These are phyloP conservation scores for Phoma sp. DNA, from an alignment of 2,329 filamentous ascomycete genomes.

Conservation along the genomic window DNA sequence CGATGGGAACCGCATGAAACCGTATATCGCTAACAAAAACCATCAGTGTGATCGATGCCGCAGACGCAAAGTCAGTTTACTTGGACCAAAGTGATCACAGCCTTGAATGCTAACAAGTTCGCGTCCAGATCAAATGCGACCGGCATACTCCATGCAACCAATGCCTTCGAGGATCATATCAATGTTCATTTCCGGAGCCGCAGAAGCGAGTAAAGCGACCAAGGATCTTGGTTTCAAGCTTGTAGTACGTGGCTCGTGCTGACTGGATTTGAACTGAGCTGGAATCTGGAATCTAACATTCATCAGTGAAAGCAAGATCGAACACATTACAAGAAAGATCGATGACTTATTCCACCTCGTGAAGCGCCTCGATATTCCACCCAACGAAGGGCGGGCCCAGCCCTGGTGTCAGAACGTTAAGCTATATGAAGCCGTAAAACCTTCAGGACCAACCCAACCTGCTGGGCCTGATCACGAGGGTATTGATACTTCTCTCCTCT, in stretches of 20 bases:
- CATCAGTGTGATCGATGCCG: background rate
- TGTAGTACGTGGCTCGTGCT: background rate
- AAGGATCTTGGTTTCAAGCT: constrained; percentile 32
- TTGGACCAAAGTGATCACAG: no score
- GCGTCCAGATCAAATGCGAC: background rate
- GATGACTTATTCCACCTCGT: no score
- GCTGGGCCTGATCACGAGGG: no score
- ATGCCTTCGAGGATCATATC: background rate
- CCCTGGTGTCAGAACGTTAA: no score
- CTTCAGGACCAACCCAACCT: no score
- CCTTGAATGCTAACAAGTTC: no score
- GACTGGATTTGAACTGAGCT: background rate
- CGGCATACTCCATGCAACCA: background rate
- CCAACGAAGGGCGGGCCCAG: no score
- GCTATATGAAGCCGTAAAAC: no score
- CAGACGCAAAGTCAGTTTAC: background rate
- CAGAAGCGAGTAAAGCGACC: background rate
- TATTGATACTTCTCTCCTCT: no score
- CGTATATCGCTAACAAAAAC: background rate
- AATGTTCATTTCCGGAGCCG: background rate
- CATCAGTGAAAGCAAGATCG: background rate
- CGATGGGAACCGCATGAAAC: no score
- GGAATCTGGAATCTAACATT: background rate
- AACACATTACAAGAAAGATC: background rate
- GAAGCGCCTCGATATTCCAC: no score